phyloP scores from a whole-genome alignment of 2,329 filamentous ascomycete genomes.

The Colletotrichum costaricense region DNA sequence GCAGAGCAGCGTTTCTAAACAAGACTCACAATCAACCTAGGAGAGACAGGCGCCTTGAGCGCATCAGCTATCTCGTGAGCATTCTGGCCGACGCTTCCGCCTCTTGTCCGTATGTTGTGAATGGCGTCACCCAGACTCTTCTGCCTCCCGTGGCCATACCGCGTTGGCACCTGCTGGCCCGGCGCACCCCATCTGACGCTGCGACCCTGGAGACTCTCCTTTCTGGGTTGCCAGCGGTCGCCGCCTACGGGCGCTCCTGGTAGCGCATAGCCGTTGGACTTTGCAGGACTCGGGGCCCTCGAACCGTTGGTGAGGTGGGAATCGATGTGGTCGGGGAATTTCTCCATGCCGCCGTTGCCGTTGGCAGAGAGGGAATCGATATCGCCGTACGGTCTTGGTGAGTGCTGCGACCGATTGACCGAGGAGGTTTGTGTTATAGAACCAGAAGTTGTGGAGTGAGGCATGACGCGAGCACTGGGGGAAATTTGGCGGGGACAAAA shows the following conservation, averaged over 20 bases:
- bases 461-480: constrained; percentile 44
- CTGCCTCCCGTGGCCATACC: constrained; percentile 72
- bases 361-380: constrained; percentile 28
- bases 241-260: constrained; percentile 43
- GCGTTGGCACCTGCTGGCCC: constrained; percentile 29
- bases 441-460: constrained; percentile 50
- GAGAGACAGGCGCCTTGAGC: constrained; percentile 88
- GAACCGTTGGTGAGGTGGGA: constrained; percentile 40
- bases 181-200: constrained; percentile 43
- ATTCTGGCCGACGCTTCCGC: constrained; percentile 90
- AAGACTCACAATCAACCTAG: constrained; percentile 80
- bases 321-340: constrained; percentile 68
- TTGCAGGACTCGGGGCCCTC: constrained; percentile 38
- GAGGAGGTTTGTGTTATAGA: constrained; percentile 48
- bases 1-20: constrained; percentile 38
- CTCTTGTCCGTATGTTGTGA: constrained; percentile 81
- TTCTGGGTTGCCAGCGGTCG: constrained; percentile 72
- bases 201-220: constrained; percentile 62
- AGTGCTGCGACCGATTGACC: constrained; percentile 43
- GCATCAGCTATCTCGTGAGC: constrained; percentile 94
- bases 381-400: constrained; percentile 38
- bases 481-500: constrained; percentile 32
- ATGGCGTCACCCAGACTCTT: constrained; percentile 94
- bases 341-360: constrained; percentile 56
- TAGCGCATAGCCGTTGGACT: constrained; percentile 42